These are phyloP conservation scores for Centaurea solstitialis DNA, from an alignment of 129 eudicot species.

Conservation along the genomic window DNA sequence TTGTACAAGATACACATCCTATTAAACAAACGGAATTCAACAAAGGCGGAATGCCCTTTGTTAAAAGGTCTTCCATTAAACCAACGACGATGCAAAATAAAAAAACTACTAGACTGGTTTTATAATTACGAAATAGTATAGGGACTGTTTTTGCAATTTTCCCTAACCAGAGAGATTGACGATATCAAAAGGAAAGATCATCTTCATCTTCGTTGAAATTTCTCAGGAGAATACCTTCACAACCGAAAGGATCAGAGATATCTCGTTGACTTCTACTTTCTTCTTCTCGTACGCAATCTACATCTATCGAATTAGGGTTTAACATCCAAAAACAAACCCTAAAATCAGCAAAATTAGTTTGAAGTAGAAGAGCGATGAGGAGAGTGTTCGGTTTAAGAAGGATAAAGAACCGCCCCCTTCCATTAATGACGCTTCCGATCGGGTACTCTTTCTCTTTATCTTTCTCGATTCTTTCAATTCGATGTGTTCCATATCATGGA, in stretches of 20 bases:
- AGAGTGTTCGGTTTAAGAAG: conserved; percentile 84
- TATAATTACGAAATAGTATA: neutral
- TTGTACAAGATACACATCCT: neutral
- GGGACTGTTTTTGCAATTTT: conserved; percentile 7
- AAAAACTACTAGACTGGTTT: neutral
- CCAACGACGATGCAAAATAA: neutral
- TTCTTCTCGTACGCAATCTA: neutral
- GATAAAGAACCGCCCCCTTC: conserved; percentile 92
- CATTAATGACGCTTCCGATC: conserved; percentile 68
- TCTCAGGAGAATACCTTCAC: conserved; percentile 1
- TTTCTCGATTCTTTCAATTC: neutral
- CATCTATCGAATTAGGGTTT: conserved; percentile 17
- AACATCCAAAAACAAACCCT: conserved; percentile 17
- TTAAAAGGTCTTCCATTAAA: neutral
- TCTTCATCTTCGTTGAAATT: conserved; percentile 17
- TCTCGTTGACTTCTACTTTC: conserved; percentile 24
- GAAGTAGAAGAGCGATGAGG: conserved; percentile 51
- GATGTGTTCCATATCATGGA: neutral
- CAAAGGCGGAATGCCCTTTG: neutral
- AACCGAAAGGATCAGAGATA: conserved; percentile 6
- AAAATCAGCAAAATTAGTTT: conserved; percentile 1
- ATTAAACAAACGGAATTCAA: neutral
- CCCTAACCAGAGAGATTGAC: conserved; percentile 8
- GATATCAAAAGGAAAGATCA: conserved; percentile 18
- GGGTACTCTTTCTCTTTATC: conserved; percentile 40